Conservation (phyloP, 768 basidiomycete genomes). For the Podaxis sp. region DNA sequence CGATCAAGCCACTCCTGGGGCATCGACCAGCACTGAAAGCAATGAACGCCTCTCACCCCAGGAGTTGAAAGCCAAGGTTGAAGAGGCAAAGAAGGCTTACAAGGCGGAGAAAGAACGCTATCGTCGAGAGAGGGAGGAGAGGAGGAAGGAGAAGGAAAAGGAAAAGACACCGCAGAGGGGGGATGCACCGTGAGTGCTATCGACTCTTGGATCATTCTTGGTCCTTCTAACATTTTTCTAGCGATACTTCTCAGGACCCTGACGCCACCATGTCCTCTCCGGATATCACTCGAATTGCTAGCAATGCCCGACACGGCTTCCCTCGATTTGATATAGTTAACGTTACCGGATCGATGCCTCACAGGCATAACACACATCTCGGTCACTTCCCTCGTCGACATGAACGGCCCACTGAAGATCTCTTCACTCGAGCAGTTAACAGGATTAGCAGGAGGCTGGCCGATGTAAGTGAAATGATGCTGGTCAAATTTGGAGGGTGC, state of each 20-base stretch:
- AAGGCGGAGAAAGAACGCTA: slow-evolving; percentile 71
- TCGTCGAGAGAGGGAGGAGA: slow-evolving; percentile 53
- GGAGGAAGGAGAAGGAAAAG: slow-evolving; percentile 38
- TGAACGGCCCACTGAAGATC: slow-evolving; percentile 28
- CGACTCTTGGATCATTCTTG: neutral
- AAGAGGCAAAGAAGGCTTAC: slow-evolving; percentile 66
- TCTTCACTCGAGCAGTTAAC: slow-evolving; percentile 38
- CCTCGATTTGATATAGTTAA: slow-evolving; percentile 65
- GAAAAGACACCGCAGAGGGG: slow-evolving; percentile 21
- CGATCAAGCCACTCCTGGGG: neutral
- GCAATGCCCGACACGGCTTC: slow-evolving; percentile 57
- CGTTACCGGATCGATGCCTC: slow-evolving; percentile 32
- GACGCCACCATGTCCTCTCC: neutral
- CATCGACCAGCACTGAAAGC: neutral
- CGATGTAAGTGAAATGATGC: slow-evolving; percentile 47
- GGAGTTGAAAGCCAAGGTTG: slow-evolving; percentile 47
- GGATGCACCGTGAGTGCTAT: slow-evolving; percentile 12
- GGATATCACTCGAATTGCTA: slow-evolving; percentile 38
- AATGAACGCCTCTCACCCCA: slow-evolving; percentile 28
- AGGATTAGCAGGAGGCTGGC: slow-evolving; percentile 58
- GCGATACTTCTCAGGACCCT: neutral
- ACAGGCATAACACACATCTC: slow-evolving; percentile 39
- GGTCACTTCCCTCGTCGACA: slow-evolving; percentile 32
- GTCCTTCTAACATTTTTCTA: neutral
- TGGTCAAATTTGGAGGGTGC: neutral